These are phyloP conservation scores for Elsinoe necatrix DNA, from an alignment of 2,329 filamentous ascomycete species.

Conservation along the genomic window DNA sequence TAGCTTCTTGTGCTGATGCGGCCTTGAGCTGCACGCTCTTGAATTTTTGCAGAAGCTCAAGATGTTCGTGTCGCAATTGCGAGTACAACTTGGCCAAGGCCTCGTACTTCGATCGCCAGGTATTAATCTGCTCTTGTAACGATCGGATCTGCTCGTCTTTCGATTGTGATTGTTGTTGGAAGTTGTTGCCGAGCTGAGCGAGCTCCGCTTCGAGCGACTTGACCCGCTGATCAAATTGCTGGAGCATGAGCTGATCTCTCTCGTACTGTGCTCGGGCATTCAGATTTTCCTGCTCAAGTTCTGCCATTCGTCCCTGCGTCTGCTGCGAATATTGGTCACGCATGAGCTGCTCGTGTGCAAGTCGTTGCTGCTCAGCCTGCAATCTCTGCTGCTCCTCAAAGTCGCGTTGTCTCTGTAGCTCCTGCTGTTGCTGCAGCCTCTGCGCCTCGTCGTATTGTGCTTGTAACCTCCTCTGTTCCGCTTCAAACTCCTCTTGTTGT, in stretches of 20 bases:
- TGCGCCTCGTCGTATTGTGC: conserved; percentile 78
- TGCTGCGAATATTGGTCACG: conserved; percentile 86
- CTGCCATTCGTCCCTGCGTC: conserved; percentile 89
- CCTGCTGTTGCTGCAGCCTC: conserved; percentile 70
- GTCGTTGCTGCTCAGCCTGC: conserved; percentile 78
- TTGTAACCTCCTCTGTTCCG: conserved; percentile 81
- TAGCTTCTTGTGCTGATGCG: conserved; percentile 91
- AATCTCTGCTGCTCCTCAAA: conserved; percentile 91
- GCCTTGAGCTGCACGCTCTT: conserved; percentile 95
- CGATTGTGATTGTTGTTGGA: conserved; percentile 74
- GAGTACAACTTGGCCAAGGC: conserved; percentile 94
- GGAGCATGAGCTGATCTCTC: conserved; percentile 91
- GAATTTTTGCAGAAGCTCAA: conserved; percentile 91
- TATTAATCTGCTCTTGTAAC: conserved; percentile 93
- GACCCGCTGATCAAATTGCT: conserved; percentile 89
- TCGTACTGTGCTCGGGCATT: conserved; percentile 93
- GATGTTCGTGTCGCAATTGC: conserved; percentile 86
- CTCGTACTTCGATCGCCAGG: conserved; percentile 95
- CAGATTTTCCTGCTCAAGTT: conserved; percentile 89
- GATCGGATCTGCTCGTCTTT: conserved; percentile 92
- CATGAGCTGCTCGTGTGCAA: conserved; percentile 83
- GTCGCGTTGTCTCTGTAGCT: conserved; percentile 80
- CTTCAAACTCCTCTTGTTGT: conserved; percentile 90
- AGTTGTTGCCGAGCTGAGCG: conserved; percentile 69
- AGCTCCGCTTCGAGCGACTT: conserved; percentile 88